Conservation (phyloP, 129 eudicot species). For the Saussurea involucrata region DNA sequence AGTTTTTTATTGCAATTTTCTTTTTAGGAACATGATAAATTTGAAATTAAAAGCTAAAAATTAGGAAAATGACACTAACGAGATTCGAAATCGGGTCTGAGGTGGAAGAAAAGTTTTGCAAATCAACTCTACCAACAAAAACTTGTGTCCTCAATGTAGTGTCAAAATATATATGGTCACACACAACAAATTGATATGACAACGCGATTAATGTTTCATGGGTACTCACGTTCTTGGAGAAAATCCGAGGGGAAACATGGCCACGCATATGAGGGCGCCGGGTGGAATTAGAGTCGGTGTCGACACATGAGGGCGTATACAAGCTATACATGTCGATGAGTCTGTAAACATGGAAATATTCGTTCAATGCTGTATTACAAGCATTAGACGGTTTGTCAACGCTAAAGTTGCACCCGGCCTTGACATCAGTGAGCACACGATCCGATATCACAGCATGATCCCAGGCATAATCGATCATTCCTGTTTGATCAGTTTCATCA, state of each 20-base stretch:
- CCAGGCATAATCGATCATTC: conserved; percentile 84
- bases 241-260: conserved; percentile 40
- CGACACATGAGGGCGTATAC: conserved; percentile 60
- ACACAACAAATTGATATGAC: too few relatives aligned
- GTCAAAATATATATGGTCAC: too few relatives aligned
- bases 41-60: too few relatives aligned
- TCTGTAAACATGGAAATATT: conserved; percentile 53
- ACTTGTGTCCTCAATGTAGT: too few relatives aligned
- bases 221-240: conserved; percentile 52
- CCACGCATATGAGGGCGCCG: conserved; percentile 23
- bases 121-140: too few relatives aligned
- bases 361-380: conserved; percentile 38
- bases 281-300: conserved; percentile 26
- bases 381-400: not conserved
- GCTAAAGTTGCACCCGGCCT: conserved; percentile 56
- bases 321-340: conserved; percentile 87
- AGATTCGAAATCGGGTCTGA: too few relatives aligned
- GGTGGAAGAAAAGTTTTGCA: too few relatives aligned
- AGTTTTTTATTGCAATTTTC: too few relatives aligned
- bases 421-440: conserved; percentile 34
- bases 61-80: too few relatives aligned
- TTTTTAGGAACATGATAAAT: too few relatives aligned
- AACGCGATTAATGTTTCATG: not conserved
- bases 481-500: conserved; percentile 77
- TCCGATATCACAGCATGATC: conserved; percentile 90